A percentile compares a stretch with the other conserved stretches of the same genome.
These are phyloP conservation scores for Fusarium succisae DNA, from an alignment of 2,329 filamentous ascomycete species.

Conservation along the genomic window DNA sequence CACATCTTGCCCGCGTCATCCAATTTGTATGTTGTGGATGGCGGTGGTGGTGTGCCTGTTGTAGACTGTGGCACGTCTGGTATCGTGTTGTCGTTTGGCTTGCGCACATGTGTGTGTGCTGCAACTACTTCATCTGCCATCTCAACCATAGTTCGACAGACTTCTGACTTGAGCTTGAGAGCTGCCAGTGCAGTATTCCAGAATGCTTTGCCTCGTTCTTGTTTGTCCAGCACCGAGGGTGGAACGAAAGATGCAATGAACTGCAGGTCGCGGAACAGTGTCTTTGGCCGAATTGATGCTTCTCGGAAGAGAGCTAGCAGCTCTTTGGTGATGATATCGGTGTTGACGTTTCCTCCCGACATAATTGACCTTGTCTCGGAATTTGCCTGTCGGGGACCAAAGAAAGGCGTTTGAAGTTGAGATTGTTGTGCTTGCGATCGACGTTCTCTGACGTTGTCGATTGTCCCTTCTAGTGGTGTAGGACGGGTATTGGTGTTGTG, in stretches of 20 bases:
- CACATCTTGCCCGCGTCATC: constrained; percentile 88
- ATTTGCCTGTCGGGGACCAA: constrained; percentile 56
- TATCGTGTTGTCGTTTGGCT: constrained; percentile 48
- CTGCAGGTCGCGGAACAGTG: constrained; percentile 83
- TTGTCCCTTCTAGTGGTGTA: constrained; percentile 70
- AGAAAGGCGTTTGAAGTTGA: constrained; percentile 41
- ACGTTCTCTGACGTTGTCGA: constrained; percentile 75
- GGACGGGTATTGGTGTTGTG: constrained; percentile 49
- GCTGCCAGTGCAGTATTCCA: constrained; percentile 90
- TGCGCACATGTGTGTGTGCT: constrained; percentile 72
- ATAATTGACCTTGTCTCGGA: constrained; percentile 60
- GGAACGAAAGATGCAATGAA: constrained; percentile 75
- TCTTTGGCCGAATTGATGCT: constrained; percentile 76
- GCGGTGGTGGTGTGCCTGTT: constrained; percentile 56
- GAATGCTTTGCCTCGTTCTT: constrained; percentile 79
- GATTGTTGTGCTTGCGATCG: constrained; percentile 62
- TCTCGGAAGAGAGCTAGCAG: constrained; percentile 75
- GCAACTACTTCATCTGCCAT: constrained; percentile 64
- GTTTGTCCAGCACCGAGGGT: constrained; percentile 66
- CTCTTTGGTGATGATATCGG: constrained; percentile 72
- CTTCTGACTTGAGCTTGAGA: constrained; percentile 86
- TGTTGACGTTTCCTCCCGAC: constrained; percentile 62
- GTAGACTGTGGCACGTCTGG: constrained; percentile 47
- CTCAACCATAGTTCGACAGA: constrained; percentile 81
- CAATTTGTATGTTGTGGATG: constrained; percentile 73